Base-by-base conservation (phyloP, 1,284 basidiomycete genomes). In the Limonomyces culmigenus region DNA sequence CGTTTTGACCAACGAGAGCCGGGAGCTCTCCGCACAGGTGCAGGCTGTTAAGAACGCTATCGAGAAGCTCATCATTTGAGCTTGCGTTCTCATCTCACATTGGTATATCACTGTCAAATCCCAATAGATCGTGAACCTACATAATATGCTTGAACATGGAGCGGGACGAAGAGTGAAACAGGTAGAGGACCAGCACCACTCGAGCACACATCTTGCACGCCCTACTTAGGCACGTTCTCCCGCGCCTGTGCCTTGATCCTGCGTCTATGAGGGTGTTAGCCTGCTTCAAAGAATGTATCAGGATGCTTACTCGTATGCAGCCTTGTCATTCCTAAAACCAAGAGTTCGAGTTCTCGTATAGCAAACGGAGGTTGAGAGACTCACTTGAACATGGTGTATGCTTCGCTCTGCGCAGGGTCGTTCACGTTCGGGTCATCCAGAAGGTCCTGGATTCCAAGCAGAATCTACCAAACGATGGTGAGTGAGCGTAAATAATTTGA, bases 371-470 rank as follows among this genome's bases (percentile, higher is more conserved):
- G 6, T 21, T 6, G 19, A 36, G 32, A 12, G 4, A 60, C 84
- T 50, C 49, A 92, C 87, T 93, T 93, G 68, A 91, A 97, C 76
- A 95, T 85, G 32, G 87, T 88, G 57, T 95, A 96, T 4, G 93
- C 92, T 45, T 96, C 92, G 41, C 89, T 88, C 56, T 97, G 92
- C 0, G 92, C 92, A 1, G 92, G 92, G 57, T 97, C 92, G 41
- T 77, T 77, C 31, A 91, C 83, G 50, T 97, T 97, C 5, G 92
- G 91, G 48, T 96, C 86, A 50, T 92, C 81, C 37, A 97, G 63
- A 5, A 97, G 63, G 49, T 95, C 91, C 55, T 97, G 92, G 41
- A 96, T 87, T 41, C 95, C 95, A 13, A 97, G 66, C 18, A 97
- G 62, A 46, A 99, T 92, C 89, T 97, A 45, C 13, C 11, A 27